These are phyloP conservation scores for Silene latifolia DNA, from an alignment of 148 eudicot genomes.

Conservation along the genomic window DNA sequence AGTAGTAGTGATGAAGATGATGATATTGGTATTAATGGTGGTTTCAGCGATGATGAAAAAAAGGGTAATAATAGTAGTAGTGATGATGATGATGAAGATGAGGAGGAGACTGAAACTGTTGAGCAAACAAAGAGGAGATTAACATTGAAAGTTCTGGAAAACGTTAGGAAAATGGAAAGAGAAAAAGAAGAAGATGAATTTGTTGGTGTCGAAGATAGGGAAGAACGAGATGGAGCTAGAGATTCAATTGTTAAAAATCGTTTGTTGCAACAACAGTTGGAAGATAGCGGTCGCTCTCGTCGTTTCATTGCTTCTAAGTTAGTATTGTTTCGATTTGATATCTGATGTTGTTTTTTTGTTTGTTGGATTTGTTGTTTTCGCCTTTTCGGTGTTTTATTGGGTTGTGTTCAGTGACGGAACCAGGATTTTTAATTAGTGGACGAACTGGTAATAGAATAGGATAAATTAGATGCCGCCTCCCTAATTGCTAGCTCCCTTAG, in stretches of 20 bases:
- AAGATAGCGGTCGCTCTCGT: constrained; percentile 77
- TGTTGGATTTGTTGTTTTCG: not conserved
- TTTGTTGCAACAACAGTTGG: constrained; percentile 72
- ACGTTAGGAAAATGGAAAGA: constrained; percentile 20
- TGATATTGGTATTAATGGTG: not conserved
- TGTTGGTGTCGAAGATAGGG: constrained; percentile 31
- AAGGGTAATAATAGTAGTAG: not conserved
- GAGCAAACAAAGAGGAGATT: constrained; percentile 33
- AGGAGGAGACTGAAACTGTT: constrained; percentile 32
- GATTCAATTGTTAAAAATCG: constrained; percentile 58
- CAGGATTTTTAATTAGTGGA: not conserved
- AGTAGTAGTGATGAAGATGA: constrained; percentile 29
- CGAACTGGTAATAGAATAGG: too few species aligned
- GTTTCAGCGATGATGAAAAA: constrained; percentile 16
- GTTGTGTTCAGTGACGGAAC: not conserved
- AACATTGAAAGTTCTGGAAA: constrained; percentile 22
- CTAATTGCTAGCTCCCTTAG: too few species aligned
- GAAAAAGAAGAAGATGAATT: constrained; percentile 44
- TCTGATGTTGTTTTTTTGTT: not conserved
- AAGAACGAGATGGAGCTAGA: constrained; percentile 45
- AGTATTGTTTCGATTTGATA: not conserved
- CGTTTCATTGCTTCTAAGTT: constrained; percentile 73
- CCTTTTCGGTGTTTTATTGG: not conserved
- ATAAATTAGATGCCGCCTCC: too few species aligned
- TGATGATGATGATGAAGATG: constrained; percentile 20